phyloP scores from a whole-genome alignment of 176 grass and related monocot species.

The Carex parvula region DNA sequence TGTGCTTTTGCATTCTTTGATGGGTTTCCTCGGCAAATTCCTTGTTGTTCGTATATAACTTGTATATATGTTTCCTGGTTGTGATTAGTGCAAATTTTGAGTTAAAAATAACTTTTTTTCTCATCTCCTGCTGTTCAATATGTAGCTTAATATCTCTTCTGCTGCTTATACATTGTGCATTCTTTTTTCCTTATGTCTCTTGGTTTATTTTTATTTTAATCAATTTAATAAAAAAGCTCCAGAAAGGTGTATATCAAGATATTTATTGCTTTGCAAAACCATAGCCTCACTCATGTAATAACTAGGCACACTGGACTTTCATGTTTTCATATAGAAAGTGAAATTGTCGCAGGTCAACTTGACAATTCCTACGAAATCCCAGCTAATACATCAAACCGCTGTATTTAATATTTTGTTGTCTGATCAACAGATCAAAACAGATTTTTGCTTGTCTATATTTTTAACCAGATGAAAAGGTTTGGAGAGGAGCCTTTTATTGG shows the following conservation, averaged over 20 bases:
- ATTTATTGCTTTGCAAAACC: neutral
- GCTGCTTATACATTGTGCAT: neutral
- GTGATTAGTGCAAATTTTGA: constrained; percentile 18
- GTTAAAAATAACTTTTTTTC: neutral
- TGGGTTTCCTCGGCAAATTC: neutral
- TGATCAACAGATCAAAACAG: no score
- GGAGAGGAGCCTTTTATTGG: no score
- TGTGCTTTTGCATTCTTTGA: constrained; percentile 17
- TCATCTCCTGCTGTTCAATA: neutral
- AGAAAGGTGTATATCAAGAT: neutral
- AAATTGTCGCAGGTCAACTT: no score
- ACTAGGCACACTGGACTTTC: no score
- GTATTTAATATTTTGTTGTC: no score
- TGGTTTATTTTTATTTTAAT: neutral
- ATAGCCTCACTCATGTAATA: no score
- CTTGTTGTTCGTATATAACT: neutral
- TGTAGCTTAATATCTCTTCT: neutral
- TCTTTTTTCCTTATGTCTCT: neutral
- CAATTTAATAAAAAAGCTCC: neutral
- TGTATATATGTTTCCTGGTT: neutral
- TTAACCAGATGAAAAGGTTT: no score
- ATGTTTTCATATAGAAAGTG: no score
- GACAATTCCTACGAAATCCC: no score
- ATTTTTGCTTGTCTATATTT: no score
- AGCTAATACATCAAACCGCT: no score